Evolutionary conservation across 176 grass and related monocot genomes (phyloP).

Genomic region (Triticum dicoccoides): DNA sequence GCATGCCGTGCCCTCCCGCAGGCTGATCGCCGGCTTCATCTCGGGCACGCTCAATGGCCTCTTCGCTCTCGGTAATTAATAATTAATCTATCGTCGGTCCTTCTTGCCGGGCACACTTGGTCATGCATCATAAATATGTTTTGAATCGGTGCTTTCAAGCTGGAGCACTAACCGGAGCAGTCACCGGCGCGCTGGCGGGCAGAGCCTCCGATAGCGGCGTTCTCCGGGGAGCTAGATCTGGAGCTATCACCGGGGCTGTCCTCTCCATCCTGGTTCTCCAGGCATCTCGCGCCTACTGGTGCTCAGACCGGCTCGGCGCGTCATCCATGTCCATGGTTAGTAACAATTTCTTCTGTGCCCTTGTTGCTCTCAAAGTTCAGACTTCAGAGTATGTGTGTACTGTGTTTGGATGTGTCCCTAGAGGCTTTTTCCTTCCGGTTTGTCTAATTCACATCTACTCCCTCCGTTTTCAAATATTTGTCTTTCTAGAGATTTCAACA

Average conservation of each 20-base stretch:
- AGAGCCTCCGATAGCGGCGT: constrained; percentile 64
- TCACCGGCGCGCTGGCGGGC: constrained; percentile 60
- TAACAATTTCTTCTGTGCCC: constrained; percentile 5
- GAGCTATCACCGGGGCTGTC: constrained; percentile 64
- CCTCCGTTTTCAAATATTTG: too few species aligned
- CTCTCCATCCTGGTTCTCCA: constrained; percentile 64
- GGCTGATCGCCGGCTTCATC: constrained; percentile 56
- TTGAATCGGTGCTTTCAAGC: constrained; percentile 5
- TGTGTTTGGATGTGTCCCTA: too few species aligned
- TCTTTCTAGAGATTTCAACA: too few species aligned
- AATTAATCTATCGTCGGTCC: too few species aligned
- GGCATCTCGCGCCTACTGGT: constrained; percentile 70
- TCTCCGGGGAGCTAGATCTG: constrained; percentile 54
- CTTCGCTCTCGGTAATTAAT: constrained; percentile 58
- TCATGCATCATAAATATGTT: too few species aligned
- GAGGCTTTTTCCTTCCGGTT: too few species aligned
- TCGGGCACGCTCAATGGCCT: constrained; percentile 59
- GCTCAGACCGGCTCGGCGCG: constrained; percentile 45
- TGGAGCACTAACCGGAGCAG: constrained; percentile 63
- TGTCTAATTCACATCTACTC: too few species aligned
- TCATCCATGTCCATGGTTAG: constrained; percentile 64
- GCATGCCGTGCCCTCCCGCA: constrained; percentile 32
- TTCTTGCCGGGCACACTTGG: too few species aligned
- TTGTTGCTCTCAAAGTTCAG: background rate
- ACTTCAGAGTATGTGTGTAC: too few species aligned